Base-by-base conservation (phyloP, 345 rosid genomes). In the Lumnitzera racemosa region DNA sequence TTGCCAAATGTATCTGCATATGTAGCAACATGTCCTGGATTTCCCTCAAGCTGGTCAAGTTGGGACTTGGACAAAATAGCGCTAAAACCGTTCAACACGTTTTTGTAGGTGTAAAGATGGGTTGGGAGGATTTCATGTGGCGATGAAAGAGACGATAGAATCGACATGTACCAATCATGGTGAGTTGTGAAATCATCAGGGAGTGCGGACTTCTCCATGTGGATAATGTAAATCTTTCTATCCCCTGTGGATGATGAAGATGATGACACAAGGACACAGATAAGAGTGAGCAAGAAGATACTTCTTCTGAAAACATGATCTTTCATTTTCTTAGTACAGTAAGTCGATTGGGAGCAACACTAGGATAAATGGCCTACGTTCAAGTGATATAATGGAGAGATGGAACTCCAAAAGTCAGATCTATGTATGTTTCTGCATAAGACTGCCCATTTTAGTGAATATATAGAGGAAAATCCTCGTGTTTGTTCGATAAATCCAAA, bases 51-150 rank as follows among this genome's bases (percentile, higher is more conserved):
- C 57, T 72, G 49, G n/a, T 67, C 77, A 12, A 74, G 76, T 51
- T 80, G 85, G 20, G 57, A 17, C 66, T 59, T 50, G 6, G 83
- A 72, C 46, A 78, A 43, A 8, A 80, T 72, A 0, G 78, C 87
- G 14, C 78, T 68, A 27, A 84, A 80, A 11, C 80, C 87, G 15
- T 74, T 67, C 53, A 81, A 49, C 36, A 72, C 83, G 58, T 74
- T 81, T 12, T 49, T 74, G 74, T 72, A 79, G 20, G 85, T 57
- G 72, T 81, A 80, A 20, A 81, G 77, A 62, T 77, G 84, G 67
- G 61, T 53, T 3, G 80, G 75, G 0, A 67, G 17, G 24, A 15
- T 24, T 47, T 61, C 78, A 5, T 68, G 71, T 0, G 70, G 25
- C 9, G 78, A 72, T 23, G 74, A 66, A 51, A 78, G 58, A 49